Conservation (phyloP, 306 rosid species). For the Inga leiocalycina region DNA sequence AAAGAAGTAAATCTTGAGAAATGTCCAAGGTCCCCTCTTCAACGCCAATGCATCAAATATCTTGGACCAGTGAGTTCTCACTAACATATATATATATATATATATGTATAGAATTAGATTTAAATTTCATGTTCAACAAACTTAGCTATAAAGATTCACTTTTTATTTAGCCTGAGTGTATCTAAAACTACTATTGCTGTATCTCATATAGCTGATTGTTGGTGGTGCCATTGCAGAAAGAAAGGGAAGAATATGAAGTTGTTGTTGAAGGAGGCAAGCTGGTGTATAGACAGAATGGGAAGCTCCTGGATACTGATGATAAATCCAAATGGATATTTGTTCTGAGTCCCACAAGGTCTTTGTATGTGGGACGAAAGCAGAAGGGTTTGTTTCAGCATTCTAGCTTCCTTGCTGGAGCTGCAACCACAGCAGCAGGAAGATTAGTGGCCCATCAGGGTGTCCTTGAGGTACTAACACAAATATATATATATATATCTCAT, state of each 20-base stretch:
- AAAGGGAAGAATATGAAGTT: conserved; percentile 81
- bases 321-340: conserved; percentile 92
- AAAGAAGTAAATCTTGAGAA: conserved; percentile 73
- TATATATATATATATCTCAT: neutral
- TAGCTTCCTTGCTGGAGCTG: conserved; percentile 87
- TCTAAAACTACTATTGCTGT: neutral
- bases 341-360: conserved; percentile 75
- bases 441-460: conserved; percentile 69
- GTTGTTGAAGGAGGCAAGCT: conserved; percentile 70
- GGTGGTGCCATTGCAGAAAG: conserved; percentile 50
- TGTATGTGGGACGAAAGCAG: conserved; percentile 81
- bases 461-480: conserved; percentile 54
- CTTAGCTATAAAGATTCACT: neutral
- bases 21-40: conserved; percentile 64
- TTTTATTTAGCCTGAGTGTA: neutral
- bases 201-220: neutral
- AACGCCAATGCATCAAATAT: conserved; percentile 80
- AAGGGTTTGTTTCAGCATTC: conserved; percentile 91
- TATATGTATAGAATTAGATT: neutral
- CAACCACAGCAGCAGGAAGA: conserved; percentile 95
- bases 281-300: conserved; percentile 50
- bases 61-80: conserved; percentile 75
- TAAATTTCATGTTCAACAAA: neutral
- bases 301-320: conserved; percentile 54
- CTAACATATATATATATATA: neutral